Conservation (phyloP, 805 yeast species). For the Sugiyamaella lignohabitans region DNA sequence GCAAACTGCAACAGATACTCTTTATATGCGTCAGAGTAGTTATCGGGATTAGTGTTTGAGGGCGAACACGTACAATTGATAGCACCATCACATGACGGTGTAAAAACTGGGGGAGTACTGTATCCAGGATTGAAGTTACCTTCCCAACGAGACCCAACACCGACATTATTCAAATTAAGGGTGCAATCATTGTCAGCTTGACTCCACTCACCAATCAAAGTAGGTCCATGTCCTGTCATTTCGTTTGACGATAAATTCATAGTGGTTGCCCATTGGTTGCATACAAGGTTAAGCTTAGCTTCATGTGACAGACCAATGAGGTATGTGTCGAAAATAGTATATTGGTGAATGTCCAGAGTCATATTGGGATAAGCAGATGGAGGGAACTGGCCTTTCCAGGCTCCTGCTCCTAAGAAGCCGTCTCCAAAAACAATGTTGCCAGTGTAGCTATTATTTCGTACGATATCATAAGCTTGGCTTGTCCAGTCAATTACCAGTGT, state of each 20-base stretch:
- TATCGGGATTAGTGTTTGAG: slow-evolving; percentile 36
- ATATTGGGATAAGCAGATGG: slow-evolving; percentile 49
- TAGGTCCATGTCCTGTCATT: slow-evolving; percentile 56
- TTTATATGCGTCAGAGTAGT: slow-evolving; percentile 53
- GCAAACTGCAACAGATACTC: slow-evolving; percentile 55
- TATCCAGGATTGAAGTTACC: slow-evolving; percentile 41
- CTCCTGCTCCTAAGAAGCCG: slow-evolving; percentile 55
- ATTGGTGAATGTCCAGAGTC: slow-evolving; percentile 78
- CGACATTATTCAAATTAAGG: slow-evolving; percentile 74
- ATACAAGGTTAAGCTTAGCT: slow-evolving; percentile 27
- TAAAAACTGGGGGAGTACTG: slow-evolving; percentile 20
- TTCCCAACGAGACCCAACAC: slow-evolving; percentile 70
- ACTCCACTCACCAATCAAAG: slow-evolving; percentile 72
- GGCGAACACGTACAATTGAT: slow-evolving; percentile 49
- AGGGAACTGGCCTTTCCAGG: slow-evolving; percentile 56
- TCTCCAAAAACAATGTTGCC: slow-evolving; percentile 61
- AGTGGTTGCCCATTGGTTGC: slow-evolving; percentile 50
- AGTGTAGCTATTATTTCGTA: slow-evolving; percentile 46
- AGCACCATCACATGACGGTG: slow-evolving; percentile 27
- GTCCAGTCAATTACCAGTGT: slow-evolving; percentile 49
- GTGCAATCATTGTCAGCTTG: slow-evolving; percentile 87
- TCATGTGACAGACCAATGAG: slow-evolving; percentile 26
- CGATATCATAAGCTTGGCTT: slow-evolving; percentile 49
- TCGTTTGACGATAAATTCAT: slow-evolving; percentile 47
- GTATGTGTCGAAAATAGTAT: slow-evolving; percentile 55